A percentile compares a stretch with the other conserved stretches of the same genome.
Evolutionary conservation across 2,329 filamentous ascomycete genomes (phyloP).

Genomic region (Coniochaeta ligniaria): DNA sequence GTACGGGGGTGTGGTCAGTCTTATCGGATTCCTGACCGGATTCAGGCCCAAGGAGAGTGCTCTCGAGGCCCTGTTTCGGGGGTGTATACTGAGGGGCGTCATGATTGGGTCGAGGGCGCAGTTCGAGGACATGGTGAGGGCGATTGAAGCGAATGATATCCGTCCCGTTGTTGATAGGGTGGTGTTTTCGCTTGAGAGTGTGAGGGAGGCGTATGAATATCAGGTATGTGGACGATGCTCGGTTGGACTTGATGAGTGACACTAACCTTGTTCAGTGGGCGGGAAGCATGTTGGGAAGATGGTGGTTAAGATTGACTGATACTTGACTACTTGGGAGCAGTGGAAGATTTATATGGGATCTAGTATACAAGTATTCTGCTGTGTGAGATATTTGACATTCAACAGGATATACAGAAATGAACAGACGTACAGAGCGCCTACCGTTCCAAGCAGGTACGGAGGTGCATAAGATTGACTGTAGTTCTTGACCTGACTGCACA

Average conservation of each 20-base stretch:
- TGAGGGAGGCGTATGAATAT: not conserved
- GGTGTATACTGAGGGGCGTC: not conserved
- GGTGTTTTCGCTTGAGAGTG: not conserved
- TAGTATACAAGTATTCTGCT: no score
- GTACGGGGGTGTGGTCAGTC: not conserved
- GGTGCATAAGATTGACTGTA: no score
- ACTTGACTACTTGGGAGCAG: not conserved
- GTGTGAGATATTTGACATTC: no score
- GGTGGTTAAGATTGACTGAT: conserved; percentile 35
- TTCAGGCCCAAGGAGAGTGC: not conserved
- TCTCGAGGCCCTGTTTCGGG: not conserved
- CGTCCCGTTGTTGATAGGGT: not conserved
- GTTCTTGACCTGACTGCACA: no score
- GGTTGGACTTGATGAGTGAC: not conserved
- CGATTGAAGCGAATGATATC: not conserved
- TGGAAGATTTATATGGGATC: not conserved
- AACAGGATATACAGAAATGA: no score
- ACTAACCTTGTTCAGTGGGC: conserved; percentile 23
- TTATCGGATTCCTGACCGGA: not conserved
- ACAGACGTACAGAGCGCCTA: no score
- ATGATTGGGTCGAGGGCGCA: not conserved
- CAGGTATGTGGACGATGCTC: not conserved
- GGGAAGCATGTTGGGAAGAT: conserved; percentile 51
- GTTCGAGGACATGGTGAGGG: not conserved
- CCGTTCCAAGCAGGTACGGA: no score